Conservation (phyloP, 768 basidiomycete genomes). For the Phylloporus sp. region DNA sequence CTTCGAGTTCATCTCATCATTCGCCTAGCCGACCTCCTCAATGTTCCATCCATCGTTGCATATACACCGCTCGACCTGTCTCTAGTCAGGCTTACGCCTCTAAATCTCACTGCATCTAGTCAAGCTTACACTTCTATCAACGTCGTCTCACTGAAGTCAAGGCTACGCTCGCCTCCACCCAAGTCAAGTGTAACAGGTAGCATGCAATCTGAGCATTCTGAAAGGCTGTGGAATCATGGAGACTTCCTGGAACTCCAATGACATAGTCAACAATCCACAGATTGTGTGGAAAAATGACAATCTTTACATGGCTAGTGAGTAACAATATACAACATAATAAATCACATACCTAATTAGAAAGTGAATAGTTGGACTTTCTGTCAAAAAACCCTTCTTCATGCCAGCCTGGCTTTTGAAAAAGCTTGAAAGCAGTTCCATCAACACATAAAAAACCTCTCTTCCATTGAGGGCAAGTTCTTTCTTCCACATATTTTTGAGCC, state of each 20-base stretch:
- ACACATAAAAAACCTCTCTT: slow-evolving; percentile 11
- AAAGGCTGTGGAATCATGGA: slow-evolving; percentile 11
- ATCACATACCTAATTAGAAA: slow-evolving; percentile 10
- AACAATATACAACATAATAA: not conserved
- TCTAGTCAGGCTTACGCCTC: no score
- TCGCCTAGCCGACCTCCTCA: no score
- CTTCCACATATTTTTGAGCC: no score
- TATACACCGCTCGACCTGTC: no score
- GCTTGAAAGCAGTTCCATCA: slow-evolving; percentile 7
- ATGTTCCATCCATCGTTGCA: no score
- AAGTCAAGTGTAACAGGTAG: no score
- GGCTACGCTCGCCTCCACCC: no score
- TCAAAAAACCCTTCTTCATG: slow-evolving; percentile 16
- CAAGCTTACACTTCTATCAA: no score
- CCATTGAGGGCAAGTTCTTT: no score
- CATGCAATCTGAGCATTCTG: not conserved
- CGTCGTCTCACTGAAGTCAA: no score
- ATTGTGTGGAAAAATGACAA: slow-evolving; percentile 12
- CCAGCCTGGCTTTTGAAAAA: slow-evolving; percentile 20
- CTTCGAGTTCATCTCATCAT: no score
- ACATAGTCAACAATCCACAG: slow-evolving; percentile 13
- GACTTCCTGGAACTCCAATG: slow-evolving; percentile 12
- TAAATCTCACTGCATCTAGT: no score
- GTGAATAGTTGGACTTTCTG: slow-evolving; percentile 9
- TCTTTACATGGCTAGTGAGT: not conserved